Percentiles rank a stretch among this genome's conserved stretches.
Evolutionary conservation across 768 basidiomycete species (phyloP).

Genomic region (Mycena albidolilacea): DNA sequence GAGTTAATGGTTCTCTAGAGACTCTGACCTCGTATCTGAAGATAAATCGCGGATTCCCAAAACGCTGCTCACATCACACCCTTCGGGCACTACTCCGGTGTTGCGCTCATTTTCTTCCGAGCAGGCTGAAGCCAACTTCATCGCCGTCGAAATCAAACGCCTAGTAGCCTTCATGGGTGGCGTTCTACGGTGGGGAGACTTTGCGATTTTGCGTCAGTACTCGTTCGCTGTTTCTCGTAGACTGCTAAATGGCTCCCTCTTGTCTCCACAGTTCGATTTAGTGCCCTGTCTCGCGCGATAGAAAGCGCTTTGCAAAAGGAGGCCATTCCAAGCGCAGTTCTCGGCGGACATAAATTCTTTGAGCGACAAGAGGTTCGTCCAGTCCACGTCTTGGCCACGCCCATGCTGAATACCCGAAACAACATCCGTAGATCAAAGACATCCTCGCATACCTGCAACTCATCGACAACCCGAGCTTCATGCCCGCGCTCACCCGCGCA

Average conservation of each 20-base stretch:
- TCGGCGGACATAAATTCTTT: conserved; percentile 90
- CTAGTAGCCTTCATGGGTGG: conserved; percentile 83
- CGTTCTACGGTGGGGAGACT: conserved; percentile 79
- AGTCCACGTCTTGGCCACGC: not conserved
- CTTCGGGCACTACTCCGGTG: conserved; percentile 71
- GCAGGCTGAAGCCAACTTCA: conserved; percentile 76
- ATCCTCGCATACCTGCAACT: conserved; percentile 87
- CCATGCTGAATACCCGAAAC: not conserved
- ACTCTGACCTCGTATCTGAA: conserved; percentile 44
- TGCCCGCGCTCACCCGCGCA: conserved; percentile 79
- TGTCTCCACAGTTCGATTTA: conserved; percentile 77
- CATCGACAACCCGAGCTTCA: conserved; percentile 77
- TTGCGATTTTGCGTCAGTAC: conserved; percentile 82
- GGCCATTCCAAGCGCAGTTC: conserved; percentile 82
- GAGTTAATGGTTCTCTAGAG: not conserved
- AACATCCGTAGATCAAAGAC: conserved; percentile 76
- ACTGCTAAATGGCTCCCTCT: conserved; percentile 11
- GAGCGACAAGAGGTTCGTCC: conserved; percentile 79
- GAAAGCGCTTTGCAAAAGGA: conserved; percentile 84
- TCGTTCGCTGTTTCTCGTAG: not conserved
- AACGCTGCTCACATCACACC: conserved; percentile 78
- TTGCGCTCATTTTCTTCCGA: conserved; percentile 69
- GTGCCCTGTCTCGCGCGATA: conserved; percentile 81
- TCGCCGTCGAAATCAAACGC: conserved; percentile 85
- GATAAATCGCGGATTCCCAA: conserved; percentile 85